Conservation (phyloP, 805 yeast species). For the Saturnispora sanitii region DNA sequence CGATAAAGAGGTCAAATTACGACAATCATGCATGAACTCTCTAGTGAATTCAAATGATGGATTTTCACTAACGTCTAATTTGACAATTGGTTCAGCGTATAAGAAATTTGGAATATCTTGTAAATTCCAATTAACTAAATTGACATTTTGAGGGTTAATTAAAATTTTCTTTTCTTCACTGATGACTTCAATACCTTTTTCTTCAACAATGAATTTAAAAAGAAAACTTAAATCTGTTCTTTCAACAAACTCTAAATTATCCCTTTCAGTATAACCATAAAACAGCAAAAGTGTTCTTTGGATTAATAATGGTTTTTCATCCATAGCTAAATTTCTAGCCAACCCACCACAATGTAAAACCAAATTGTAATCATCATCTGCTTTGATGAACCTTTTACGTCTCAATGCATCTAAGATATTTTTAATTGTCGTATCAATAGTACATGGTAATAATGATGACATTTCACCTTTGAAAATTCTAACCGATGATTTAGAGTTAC, state of each 20-base stretch:
- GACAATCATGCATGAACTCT: slow-evolving; percentile 76
- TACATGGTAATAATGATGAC: slow-evolving; percentile 68
- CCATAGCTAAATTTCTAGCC: slow-evolving; percentile 59
- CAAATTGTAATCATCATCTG: slow-evolving; percentile 64
- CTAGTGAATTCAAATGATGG: slow-evolving; percentile 77
- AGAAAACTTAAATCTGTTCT: slow-evolving; percentile 75
- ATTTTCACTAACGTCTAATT: slow-evolving; percentile 74
- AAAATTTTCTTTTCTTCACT: slow-evolving; percentile 28
- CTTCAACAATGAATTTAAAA: slow-evolving; percentile 74
- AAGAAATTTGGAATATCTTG: slow-evolving; percentile 80
- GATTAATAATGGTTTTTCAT: slow-evolving; percentile 67
- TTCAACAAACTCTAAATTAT: slow-evolving; percentile 67
- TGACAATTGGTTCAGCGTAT: slow-evolving; percentile 72
- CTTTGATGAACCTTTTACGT: slow-evolving; percentile 65
- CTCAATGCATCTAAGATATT: slow-evolving; percentile 65
- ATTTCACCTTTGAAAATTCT: slow-evolving; percentile 79
- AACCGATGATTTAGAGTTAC: slow-evolving; percentile 31
- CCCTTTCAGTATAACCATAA: slow-evolving; percentile 74
- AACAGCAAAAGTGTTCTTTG: slow-evolving; percentile 63
- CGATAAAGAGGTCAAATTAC: slow-evolving; percentile 54
- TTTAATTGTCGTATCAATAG: slow-evolving; percentile 65
- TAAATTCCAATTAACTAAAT: slow-evolving; percentile 60
- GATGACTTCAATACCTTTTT: slow-evolving; percentile 38
- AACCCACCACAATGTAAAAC: slow-evolving; percentile 68
- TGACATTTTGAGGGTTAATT: slow-evolving; percentile 61